Conservation (phyloP, 306 rosid genomes). For the Luffa acutangula region DNA sequence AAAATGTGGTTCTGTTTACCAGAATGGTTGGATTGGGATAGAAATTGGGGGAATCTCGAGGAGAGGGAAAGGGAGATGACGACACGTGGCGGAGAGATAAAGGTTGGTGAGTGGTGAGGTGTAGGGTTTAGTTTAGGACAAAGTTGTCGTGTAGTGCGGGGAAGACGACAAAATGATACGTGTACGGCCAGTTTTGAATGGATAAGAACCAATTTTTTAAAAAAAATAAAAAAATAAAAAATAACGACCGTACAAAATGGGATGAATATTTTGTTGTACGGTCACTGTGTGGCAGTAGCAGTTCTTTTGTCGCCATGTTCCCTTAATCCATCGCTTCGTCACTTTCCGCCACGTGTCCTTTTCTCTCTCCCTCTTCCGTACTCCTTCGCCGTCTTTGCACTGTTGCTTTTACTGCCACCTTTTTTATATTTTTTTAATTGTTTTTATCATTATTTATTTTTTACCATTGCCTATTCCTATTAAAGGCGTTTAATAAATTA, state of each 20-base stretch:
- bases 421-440: too few relatives aligned
- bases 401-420: too few relatives aligned
- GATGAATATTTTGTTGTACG: conserved; percentile 15
- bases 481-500: too few relatives aligned
- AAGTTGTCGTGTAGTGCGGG: neutral
- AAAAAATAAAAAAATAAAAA: neutral
- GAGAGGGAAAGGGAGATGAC: too few relatives aligned
- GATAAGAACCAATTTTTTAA: neutral
- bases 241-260: neutral
- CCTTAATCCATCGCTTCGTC: neutral
- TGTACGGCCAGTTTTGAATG: conserved; percentile 16
- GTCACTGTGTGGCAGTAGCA: neutral
- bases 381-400: neutral
- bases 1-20: too few relatives aligned
- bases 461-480: too few relatives aligned
- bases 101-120: neutral
- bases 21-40: too few relatives aligned
- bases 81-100: neutral
- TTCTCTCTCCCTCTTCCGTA: neutral
- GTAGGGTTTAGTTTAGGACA: neutral
- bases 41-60: neutral
- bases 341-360: conserved; percentile 23
- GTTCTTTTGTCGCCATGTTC: conserved; percentile 1
- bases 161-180: conserved; percentile 19
- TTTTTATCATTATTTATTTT: too few relatives aligned